A percentile compares a stretch with the other conserved stretches of the same genome.
These are phyloP conservation scores for Medicago lupulina DNA, from an alignment of 306 rosid genomes.

Conservation along the genomic window DNA sequence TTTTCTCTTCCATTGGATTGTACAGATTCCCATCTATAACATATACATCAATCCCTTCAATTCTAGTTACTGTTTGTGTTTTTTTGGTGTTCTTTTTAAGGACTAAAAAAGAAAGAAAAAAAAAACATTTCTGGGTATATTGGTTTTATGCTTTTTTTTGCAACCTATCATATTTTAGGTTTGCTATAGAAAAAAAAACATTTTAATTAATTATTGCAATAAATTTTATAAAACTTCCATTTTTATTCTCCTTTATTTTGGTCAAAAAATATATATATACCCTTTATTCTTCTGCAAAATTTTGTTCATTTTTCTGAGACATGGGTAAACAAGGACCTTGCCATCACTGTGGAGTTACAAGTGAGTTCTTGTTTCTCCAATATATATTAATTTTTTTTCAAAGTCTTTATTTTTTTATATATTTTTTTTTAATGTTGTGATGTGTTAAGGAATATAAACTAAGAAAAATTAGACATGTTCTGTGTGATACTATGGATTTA, in stretches of 20 bases:
- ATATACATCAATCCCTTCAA: slow-evolving; percentile 63
- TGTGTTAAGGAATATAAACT: slow-evolving; percentile 38
- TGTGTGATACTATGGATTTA: slow-evolving; percentile 44
- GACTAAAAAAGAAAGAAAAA: slow-evolving; percentile 44
- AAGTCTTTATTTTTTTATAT: slow-evolving; percentile 30
- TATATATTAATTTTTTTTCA: slow-evolving; percentile 1
- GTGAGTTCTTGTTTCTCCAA: slow-evolving; percentile 97
- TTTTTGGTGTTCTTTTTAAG: slow-evolving; percentile 51
- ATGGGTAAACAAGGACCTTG: slow-evolving; percentile 99
- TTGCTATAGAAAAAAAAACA: slow-evolving; percentile 54
- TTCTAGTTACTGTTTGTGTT: slow-evolving; percentile 58
- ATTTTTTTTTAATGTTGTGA: slow-evolving; percentile 18
- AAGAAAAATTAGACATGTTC: slow-evolving; percentile 26
- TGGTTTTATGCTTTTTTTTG: slow-evolving; percentile 64
- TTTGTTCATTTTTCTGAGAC: slow-evolving; percentile 55
- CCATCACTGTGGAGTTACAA: slow-evolving; percentile 99
- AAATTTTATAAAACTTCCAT: slow-evolving; percentile 24
- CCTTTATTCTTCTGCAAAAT: slow-evolving; percentile 34
- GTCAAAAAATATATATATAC: slow-evolving; percentile 36
- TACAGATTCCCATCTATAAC: slow-evolving; percentile 53
- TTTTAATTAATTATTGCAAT: slow-evolving; percentile 46
- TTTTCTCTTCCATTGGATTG: slow-evolving; percentile 82
- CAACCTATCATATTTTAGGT: slow-evolving; percentile 60
- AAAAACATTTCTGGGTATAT: slow-evolving; percentile 71
- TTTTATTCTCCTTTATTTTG: slow-evolving; percentile 15